Evolutionary conservation across 345 rosid genomes (phyloP).

Genomic region (Brassica napus): Da-Ae NC_063434.1:6137001-6137500

Average conservation of each 20-base stretch:
- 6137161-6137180: conserved; percentile 7
- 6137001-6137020: background rate
- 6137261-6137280: background rate
- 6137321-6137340: background rate
- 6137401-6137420: background rate
- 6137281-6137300: background rate
- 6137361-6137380: background rate
- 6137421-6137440: background rate
- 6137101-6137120: conserved; percentile 10
- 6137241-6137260: background rate
- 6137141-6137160: conserved; percentile 9
- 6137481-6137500: background rate
- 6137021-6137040: background rate
- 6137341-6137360: background rate
- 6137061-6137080: conserved; percentile 13
- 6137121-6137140: conserved; percentile 13
- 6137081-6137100: background rate
- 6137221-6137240: background rate
- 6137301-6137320: background rate
- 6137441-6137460: too few relatives aligned
- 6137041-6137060: conserved; percentile 20
- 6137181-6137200: background rate
- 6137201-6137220: background rate
- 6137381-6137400: background rate
- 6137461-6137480: background rate